Evolutionary conservation across 1,139 yeast genomes (phyloP).

Genomic region (Suhomyces coccinellae): DNA sequence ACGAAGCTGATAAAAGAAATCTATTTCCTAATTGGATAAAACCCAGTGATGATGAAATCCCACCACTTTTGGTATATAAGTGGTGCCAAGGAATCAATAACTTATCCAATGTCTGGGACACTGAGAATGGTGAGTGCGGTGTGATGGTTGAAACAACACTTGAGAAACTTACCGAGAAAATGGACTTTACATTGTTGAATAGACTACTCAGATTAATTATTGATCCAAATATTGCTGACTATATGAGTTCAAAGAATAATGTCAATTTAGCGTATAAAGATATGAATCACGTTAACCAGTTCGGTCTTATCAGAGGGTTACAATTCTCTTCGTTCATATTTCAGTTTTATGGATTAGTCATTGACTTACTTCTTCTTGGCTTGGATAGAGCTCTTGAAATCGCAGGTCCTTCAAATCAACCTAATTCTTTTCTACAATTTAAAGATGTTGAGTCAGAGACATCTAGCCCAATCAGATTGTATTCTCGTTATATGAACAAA

Average conservation of each 20-base stretch:
- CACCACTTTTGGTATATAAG: constrained; percentile 87
- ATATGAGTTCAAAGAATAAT: constrained; percentile 89
- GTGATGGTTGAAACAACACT: constrained; percentile 82
- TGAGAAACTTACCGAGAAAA: constrained; percentile 73
- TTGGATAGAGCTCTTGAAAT: constrained; percentile 82
- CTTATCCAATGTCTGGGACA: constrained; percentile 75
- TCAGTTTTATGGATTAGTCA: constrained; percentile 85
- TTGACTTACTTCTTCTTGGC: constrained; percentile 82
- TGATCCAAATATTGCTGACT: constrained; percentile 93
- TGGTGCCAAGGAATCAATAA: constrained; percentile 97
- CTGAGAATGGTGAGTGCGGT: constrained; percentile 68
- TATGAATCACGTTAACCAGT: constrained; percentile 90
- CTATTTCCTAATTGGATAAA: constrained; percentile 96
- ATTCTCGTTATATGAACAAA: constrained; percentile 81
- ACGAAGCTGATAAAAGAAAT: constrained; percentile 84
- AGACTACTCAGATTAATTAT: constrained; percentile 76
- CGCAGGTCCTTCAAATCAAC: constrained; percentile 75
- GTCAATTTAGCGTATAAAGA: constrained; percentile 83
- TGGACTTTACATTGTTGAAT: constrained; percentile 84
- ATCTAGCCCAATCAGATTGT: constrained; percentile 71
- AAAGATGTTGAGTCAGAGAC: constrained; percentile 58
- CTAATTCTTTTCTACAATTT: constrained; percentile 78
- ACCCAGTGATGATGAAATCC: constrained; percentile 92
- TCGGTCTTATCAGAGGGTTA: constrained; percentile 83
- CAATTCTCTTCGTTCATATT: constrained; percentile 88